Base-by-base conservation (phyloP, 495 filamentous ascomycete genomes). In the Platismatia glauca region DNA sequence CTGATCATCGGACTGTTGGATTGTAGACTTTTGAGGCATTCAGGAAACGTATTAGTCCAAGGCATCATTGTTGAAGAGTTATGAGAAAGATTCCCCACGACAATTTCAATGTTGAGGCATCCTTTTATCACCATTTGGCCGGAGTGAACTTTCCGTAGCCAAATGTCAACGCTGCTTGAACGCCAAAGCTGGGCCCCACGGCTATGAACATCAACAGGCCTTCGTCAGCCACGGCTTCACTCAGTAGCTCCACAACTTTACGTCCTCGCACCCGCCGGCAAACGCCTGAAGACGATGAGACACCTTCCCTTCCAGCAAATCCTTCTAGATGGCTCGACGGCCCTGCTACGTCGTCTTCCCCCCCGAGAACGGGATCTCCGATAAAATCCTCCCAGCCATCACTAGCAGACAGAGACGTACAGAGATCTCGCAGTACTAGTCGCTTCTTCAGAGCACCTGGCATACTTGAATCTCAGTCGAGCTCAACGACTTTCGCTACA, bases 341-440 rank as follows among this genome's bases (percentile, higher is more conserved):
- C 37, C 37, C 61, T 7, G 9, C 57, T 46, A 20, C 48, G 18
- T 56, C 55, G 31, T 76, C 78, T 22, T 72, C 73, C 39, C 69
- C 75, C 35, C 78, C 79, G 41, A 75, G 77, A 58, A 71, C 75
- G 52, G 69, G 71, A 22, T 82, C 80, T 41, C 79, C 80, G 41
- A 73, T 80, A 48, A 74, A 77, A 57, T 76, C 75, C 41, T 79
- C 79, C 48, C 59, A 57, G 37, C 55, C 59, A 35, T 55, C 52
- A n/a, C 35, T 34, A 44, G 33, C 61, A 55, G 53, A 31, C 5
- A 63, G 46, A 38, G 59, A 61, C 52, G 50, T 57, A 38, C 57
- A 57, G 71, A 75, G 62, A 70, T 69, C 57, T 72, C 72, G 70
- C 12, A 64, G 63, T 33, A 67, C 55, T 20, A 57, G 48, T 55